A percentile compares a stretch with the other conserved stretches of the same genome.
Conservation (phyloP, 2,329 filamentous ascomycete genomes). For the Alternaria longipes region DNA sequence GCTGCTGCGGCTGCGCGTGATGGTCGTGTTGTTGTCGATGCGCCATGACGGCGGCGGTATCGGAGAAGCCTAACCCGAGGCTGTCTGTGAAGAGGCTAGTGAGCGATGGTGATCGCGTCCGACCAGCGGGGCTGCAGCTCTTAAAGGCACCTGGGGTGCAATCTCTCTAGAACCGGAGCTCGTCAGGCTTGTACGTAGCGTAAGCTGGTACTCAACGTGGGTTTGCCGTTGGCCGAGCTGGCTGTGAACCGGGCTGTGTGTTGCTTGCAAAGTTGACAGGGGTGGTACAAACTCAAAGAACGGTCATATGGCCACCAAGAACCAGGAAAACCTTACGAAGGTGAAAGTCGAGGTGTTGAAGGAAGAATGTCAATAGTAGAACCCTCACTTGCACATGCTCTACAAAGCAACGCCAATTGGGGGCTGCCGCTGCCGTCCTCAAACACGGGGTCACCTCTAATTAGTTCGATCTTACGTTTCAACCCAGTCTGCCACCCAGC, state of each 20-base stretch:
- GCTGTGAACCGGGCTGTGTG: conserved; percentile 19
- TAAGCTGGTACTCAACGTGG: conserved; percentile 16
- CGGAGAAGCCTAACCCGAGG: conserved; percentile 28
- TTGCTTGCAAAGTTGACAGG: conserved; percentile 25
- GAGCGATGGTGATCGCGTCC: conserved; percentile 33
- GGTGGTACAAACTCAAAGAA: conserved; percentile 31
- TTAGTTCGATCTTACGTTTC: conserved; percentile 26
- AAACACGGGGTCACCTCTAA: conserved; percentile 26
- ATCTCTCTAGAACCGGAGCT: conserved; percentile 9
- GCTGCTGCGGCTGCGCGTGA: conserved; percentile 44
- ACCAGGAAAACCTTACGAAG: conserved; percentile 10
- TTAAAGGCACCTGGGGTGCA: conserved; percentile 17
- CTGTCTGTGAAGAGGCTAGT: conserved; percentile 31
- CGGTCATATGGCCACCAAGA: conserved; percentile 16
- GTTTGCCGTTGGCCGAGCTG: conserved; percentile 7
- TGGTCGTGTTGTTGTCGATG: conserved; percentile 52
- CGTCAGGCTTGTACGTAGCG: conserved; percentile 24
- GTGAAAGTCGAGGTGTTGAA: conserved; percentile 17
- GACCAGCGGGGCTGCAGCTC: conserved; percentile 29
- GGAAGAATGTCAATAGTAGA: conserved; percentile 21
- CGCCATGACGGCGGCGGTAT: conserved; percentile 47
- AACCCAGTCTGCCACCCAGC: conserved; percentile 19
- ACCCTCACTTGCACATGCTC: conserved; percentile 5
- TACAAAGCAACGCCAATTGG: conserved; percentile 31
- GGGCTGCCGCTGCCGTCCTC: conserved; percentile 30